Evolutionary conservation across 2,329 filamentous ascomycete genomes (phyloP), one percentile per base, ranked within the genome.

Genomic region (Phialocephala subalpina): DNA sequence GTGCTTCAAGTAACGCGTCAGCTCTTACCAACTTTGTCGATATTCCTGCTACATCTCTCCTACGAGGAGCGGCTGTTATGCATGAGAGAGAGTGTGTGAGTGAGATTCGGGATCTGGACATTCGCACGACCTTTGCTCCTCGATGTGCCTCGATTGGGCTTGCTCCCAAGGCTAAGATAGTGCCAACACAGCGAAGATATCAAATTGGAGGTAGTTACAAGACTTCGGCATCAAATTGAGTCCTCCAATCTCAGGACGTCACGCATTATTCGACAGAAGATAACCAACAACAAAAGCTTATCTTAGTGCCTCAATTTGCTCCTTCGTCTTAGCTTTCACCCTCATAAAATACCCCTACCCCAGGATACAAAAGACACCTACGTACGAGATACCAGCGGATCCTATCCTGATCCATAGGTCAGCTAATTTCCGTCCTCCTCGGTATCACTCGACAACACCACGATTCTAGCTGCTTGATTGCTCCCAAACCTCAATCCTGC

Each of bases 341-440:
- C 52, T 64, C 47, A 64, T 60, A n/a, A 55, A 64, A 38, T 64
- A 56, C 0, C 62, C 62, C 62, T 42, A 64, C 7, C 62, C 62
- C 14, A 60, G 3, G 1, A 64, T 38, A 27, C 45, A 64, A 27
- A 55, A 29, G n/a, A 59, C 20, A 2, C 62, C 56, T 40, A 64
- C 55, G 36, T 59, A 64, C 12, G 42, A 35, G 38, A 64, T 40
- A 11, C 62, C 62, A 11, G 20, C 56, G 12, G 25, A 40, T 38
- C 62, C 62, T 22, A 64, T 59, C 42, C 53, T 59, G 27, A 64
- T 59, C 62, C 62, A 64, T 9, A 64, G 33, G 12, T 53, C 25
- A 22, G 42, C 62, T 12, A 52, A 29, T 64, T 33, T 18, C 56
- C 56, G 55, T 64, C 40, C n/a, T 27, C 20, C 29, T 27, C 11